Conservation (phyloP, 352 stramenopile species). For the Elongisporangium senticosum region DNA sequence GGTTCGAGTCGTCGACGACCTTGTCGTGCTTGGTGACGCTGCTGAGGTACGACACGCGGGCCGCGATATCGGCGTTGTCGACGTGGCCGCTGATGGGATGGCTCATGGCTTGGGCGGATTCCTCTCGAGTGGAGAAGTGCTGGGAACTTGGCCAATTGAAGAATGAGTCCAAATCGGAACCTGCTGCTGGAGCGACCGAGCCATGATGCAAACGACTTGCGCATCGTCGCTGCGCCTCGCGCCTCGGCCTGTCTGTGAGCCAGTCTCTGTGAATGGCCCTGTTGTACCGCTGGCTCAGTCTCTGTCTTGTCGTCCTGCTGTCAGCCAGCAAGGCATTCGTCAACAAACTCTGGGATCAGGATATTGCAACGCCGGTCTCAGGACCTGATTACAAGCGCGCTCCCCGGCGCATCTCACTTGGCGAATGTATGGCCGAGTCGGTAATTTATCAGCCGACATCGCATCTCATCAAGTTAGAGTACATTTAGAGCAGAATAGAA, state of each 20-base stretch:
- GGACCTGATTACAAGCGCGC: not conserved
- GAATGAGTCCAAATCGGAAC: slow-evolving; percentile 2
- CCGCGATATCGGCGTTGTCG: slow-evolving; percentile 6
- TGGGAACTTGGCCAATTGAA: not conserved
- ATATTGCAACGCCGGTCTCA: not conserved
- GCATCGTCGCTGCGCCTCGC: not conserved
- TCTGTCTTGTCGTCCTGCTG: not conserved
- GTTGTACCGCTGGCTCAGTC: not conserved
- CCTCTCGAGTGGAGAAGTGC: not conserved
- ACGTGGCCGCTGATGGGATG: slow-evolving; percentile 1
- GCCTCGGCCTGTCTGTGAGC: not conserved
- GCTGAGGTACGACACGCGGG: slow-evolving; percentile 13
- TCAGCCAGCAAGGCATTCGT: not conserved
- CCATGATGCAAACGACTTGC: not conserved
- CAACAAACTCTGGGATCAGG: not conserved
- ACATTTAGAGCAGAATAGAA: not conserved
- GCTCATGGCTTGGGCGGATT: slow-evolving; percentile 1
- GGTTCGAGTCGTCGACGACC: slow-evolving; percentile 6
- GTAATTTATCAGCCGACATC: not conserved
- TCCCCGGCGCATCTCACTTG: not conserved
- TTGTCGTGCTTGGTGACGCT: slow-evolving; percentile 14
- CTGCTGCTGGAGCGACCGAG: not conserved
- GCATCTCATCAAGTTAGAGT: not conserved
- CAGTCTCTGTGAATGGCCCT: not conserved
- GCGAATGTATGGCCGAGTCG: not conserved